These are phyloP conservation scores for Pinus albicaulis DNA, from an alignment of 75 land plant genomes.

Conservation along the genomic window DNA sequence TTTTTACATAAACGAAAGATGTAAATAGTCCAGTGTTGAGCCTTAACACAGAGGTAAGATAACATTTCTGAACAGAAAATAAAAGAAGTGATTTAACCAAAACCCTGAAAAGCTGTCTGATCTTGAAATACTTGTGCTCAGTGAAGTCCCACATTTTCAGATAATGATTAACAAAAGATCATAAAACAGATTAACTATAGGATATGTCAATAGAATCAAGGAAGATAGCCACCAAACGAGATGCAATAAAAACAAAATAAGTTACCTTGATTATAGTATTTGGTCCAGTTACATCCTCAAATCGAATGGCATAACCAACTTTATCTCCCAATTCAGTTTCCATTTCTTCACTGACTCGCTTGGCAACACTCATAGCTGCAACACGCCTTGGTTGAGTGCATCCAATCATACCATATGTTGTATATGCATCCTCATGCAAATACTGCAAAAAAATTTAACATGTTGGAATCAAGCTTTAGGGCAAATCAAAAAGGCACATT, in stretches of 20 bases:
- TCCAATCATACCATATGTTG: conserved; percentile 82
- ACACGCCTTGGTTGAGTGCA: conserved; percentile 99
- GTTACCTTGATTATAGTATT: conserved; percentile 90
- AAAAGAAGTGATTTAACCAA: background rate
- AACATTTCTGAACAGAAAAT: background rate
- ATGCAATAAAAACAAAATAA: conserved; percentile 7
- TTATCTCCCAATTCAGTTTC: conserved; percentile 87
- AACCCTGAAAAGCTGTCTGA: background rate
- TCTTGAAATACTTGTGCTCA: background rate
- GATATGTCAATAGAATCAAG: background rate
- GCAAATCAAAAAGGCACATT: background rate
- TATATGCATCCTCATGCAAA: conserved; percentile 89
- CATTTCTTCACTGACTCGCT: conserved; percentile 98
- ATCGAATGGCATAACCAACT: conserved; percentile 99
- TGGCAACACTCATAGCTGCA: conserved; percentile 99
- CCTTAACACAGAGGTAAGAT: background rate
- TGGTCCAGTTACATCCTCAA: conserved; percentile 98
- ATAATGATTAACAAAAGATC: background rate
- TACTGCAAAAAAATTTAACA: conserved; percentile 46
- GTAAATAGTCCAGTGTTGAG: background rate
- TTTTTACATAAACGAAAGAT: background rate
- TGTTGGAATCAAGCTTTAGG: background rate
- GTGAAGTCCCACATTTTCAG: background rate
- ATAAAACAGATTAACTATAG: background rate
- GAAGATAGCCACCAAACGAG: background rate